Percentiles rank a stretch among this genome's conserved stretches.
These are phyloP conservation scores for Pyricularia pennisetigena DNA, from an alignment of 2,329 filamentous ascomycete species.

Conservation along the genomic window DNA sequence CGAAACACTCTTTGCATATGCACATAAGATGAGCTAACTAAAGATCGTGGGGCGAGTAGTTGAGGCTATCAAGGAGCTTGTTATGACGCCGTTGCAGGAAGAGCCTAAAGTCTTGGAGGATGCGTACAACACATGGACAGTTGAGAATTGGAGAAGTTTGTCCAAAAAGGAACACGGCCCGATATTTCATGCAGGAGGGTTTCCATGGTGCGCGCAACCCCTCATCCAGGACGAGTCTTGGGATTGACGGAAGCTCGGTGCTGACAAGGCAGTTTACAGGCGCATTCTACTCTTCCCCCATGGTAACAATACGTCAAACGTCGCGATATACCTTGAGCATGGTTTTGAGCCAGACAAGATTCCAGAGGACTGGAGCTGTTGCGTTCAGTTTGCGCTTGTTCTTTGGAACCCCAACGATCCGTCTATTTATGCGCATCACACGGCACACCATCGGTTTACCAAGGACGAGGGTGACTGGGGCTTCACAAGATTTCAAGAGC, in stretches of 20 bases:
- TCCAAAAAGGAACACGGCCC: slow-evolving; percentile 80
- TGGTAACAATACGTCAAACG: slow-evolving; percentile 88
- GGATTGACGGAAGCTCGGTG: slow-evolving; percentile 6
- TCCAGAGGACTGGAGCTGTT: slow-evolving; percentile 92
- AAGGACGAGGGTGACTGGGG: slow-evolving; percentile 97
- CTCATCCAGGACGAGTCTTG: background rate
- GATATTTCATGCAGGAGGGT: slow-evolving; percentile 73
- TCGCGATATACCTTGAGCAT: slow-evolving; percentile 94
- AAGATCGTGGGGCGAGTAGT: slow-evolving; percentile 32
- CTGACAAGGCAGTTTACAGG: slow-evolving; percentile 37
- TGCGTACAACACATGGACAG: slow-evolving; percentile 72
- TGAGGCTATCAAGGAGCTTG: slow-evolving; percentile 75
- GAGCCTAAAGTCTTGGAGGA: slow-evolving; percentile 76
- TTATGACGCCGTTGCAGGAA: slow-evolving; percentile 61
- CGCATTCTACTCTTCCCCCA: slow-evolving; percentile 91
- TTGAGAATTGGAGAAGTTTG: slow-evolving; percentile 70
- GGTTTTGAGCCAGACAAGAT: slow-evolving; percentile 68
- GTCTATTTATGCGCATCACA: slow-evolving; percentile 69
- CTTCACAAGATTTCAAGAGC: slow-evolving; percentile 91
- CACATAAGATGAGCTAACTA: slow-evolving; percentile 9
- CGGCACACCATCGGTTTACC: slow-evolving; percentile 91
- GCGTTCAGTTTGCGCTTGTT: slow-evolving; percentile 89
- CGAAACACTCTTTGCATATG: background rate
- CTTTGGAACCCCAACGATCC: slow-evolving; percentile 92
- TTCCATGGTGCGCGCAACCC: slow-evolving; percentile 60